Evolutionary conservation across 495 filamentous ascomycete species (phyloP).

Genomic region (Tuber brumale): DNA sequence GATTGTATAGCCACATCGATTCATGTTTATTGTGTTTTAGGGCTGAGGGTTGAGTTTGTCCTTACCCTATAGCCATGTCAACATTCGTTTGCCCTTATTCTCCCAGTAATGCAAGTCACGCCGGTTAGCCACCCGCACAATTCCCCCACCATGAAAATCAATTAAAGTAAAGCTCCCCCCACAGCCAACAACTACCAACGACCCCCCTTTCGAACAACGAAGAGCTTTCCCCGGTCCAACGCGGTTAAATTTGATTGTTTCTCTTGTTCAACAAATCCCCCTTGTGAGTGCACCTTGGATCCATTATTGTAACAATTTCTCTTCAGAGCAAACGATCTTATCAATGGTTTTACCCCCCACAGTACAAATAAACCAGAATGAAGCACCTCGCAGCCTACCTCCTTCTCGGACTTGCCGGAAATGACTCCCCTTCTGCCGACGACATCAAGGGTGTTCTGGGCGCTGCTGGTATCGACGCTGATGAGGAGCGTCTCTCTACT

Average conservation of each 20-base stretch:
- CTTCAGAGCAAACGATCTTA: conserved; percentile 1
- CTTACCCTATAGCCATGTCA: not conserved
- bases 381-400: conserved; percentile 99
- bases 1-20: not conserved
- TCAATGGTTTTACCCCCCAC: conserved; percentile 29
- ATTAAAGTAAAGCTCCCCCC: conserved; percentile 35
- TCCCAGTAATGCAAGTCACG: conserved; percentile 26
- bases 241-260: conserved; percentile 93
- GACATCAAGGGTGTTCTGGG: conserved; percentile 89
- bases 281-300: conserved; percentile 14
- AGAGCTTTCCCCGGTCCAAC: conserved; percentile 64
- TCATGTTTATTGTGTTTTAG: not conserved
- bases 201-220: conserved; percentile 61
- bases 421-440: conserved; percentile 73
- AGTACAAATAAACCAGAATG: conserved; percentile 61
- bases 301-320: not conserved
- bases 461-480: conserved; percentile 92
- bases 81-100: conserved; percentile 3
- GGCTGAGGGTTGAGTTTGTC: not conserved
- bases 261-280: conserved; percentile 60
- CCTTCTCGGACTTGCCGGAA: conserved; percentile 88
- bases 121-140: conserved; percentile 18
- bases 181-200: conserved; percentile 45
- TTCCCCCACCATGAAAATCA: conserved; percentile 40
- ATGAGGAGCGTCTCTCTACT: conserved; percentile 73